These are phyloP conservation scores for Papilionanthe hybrid DNA, from an alignment of 116 monocot species.

Conservation along the genomic window DNA sequence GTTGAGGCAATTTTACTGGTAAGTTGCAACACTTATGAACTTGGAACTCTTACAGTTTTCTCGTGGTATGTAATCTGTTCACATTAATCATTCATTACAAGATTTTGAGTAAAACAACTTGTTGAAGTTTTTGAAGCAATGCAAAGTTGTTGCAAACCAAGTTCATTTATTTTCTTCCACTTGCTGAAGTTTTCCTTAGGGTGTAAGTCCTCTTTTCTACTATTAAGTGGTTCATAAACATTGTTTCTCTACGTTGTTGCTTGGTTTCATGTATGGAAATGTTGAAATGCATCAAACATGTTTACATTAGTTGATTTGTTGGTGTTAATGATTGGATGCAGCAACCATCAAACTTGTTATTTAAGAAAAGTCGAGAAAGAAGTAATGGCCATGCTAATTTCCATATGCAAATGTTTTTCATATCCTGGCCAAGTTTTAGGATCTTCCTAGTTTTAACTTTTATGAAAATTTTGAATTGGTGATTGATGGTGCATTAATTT, in stretches of 20 bases:
- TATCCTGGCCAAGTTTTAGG: background rate
- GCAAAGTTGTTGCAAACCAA: background rate
- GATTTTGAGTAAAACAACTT: background rate
- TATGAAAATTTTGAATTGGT: background rate
- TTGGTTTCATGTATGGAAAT: no score
- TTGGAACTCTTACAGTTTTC: background rate
- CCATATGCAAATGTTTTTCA: background rate
- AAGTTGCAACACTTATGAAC: background rate
- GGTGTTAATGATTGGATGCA: background rate
- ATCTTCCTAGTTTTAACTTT: background rate
- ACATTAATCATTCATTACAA: background rate
- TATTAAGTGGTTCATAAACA: background rate
- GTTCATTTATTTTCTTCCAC: background rate
- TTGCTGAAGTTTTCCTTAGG: background rate
- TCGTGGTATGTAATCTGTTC: background rate
- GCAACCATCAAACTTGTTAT: background rate
- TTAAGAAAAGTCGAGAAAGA: background rate
- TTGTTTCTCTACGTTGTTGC: no score
- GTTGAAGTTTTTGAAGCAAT: background rate
- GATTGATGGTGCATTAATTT: background rate
- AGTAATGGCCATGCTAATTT: background rate
- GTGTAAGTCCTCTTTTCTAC: background rate
- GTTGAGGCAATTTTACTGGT: constrained; percentile 90
- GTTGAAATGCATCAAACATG: background rate
- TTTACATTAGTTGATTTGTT: background rate